A percentile compares a stretch with the other conserved stretches of the same genome.
phyloP scores from a whole-genome alignment of 2,329 filamentous ascomycete species.

The Arthrobotrys conoides region DNA sequence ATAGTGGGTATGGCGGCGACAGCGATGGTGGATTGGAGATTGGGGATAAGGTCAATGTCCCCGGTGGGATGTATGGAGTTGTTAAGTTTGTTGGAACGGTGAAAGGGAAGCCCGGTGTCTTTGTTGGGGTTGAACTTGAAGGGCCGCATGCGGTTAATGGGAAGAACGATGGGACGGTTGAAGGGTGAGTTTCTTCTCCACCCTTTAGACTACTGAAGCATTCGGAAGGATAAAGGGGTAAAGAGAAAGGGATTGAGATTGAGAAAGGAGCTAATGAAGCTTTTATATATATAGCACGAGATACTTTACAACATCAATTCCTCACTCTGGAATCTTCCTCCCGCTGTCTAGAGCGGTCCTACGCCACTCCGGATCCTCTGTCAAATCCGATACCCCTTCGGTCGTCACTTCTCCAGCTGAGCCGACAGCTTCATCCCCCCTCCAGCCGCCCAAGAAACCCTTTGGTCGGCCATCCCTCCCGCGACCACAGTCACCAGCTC shows the following conservation, averaged over 20 bases:
- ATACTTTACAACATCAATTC: constrained; percentile 85
- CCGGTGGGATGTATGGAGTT: constrained; percentile 90
- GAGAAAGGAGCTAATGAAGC: constrained; percentile 14
- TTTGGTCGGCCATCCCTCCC: constrained; percentile 58
- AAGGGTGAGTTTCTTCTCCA: constrained; percentile 76
- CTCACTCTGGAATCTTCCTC: constrained; percentile 92
- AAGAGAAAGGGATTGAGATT: neutral
- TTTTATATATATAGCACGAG: constrained; percentile 67
- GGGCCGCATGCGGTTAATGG: constrained; percentile 84
- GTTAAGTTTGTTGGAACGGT: constrained; percentile 91
- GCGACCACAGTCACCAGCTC: constrained; percentile 57
- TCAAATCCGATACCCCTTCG: constrained; percentile 57
- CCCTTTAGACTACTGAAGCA: neutral
- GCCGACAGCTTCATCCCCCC: constrained; percentile 56
- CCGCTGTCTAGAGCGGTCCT: constrained; percentile 84
- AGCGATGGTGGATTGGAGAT: constrained; percentile 75
- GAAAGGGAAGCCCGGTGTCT: constrained; percentile 88
- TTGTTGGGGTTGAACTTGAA: constrained; percentile 91
- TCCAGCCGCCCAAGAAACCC: constrained; percentile 65
- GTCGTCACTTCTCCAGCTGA: constrained; percentile 56
- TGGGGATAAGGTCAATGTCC: constrained; percentile 90
- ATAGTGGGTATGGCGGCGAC: constrained; percentile 67
- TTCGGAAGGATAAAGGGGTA: neutral
- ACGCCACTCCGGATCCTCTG: constrained; percentile 73
- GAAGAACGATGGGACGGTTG: constrained; percentile 96